Evolutionary conservation across 352 stramenopile genomes (phyloP).

Genomic region (Phytophthora pluvialis): DNA sequence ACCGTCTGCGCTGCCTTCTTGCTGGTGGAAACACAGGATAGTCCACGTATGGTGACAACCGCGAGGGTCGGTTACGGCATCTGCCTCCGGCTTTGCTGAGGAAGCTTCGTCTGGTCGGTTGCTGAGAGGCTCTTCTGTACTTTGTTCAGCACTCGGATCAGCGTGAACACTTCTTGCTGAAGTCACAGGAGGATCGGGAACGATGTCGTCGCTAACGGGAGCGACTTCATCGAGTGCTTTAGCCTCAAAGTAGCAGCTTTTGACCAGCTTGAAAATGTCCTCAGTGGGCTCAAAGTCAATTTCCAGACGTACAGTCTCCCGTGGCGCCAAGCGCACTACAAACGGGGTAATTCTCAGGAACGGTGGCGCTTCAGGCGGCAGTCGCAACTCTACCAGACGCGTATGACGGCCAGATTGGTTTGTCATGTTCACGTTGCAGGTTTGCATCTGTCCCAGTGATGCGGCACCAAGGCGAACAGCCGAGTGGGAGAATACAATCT

Average conservation of each 20-base stretch:
- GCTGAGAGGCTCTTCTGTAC: neutral
- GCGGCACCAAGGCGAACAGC: constrained; percentile 46
- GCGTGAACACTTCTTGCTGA: constrained; percentile 21
- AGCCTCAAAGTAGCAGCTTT: constrained; percentile 23
- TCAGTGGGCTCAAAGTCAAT: constrained; percentile 75
- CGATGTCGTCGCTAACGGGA: neutral
- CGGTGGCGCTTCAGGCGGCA: constrained; percentile 31
- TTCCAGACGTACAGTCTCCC: constrained; percentile 69
- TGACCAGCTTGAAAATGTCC: constrained; percentile 44
- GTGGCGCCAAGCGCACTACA: constrained; percentile 57
- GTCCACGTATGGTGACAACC: constrained; percentile 84
- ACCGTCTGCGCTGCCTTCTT: constrained; percentile 5
- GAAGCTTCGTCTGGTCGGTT: neutral
- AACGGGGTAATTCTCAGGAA: constrained; percentile 70
- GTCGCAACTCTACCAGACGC: constrained; percentile 36
- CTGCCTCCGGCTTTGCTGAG: neutral
- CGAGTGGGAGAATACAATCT: constrained; percentile 45
- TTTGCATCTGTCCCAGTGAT: constrained; percentile 45
- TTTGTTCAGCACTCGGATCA: constrained; percentile 11
- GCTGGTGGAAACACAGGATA: constrained; percentile 68
- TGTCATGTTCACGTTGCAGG: constrained; percentile 34
- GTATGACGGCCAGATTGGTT: constrained; percentile 41
- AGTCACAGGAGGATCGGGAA: neutral
- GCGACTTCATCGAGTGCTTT: neutral
- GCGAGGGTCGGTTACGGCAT: constrained; percentile 49